Evolutionary conservation across 306 rosid species (phyloP), one percentile per base, ranked within the genome.

Genomic region (Elaeagnus macrophylla): DNA sequence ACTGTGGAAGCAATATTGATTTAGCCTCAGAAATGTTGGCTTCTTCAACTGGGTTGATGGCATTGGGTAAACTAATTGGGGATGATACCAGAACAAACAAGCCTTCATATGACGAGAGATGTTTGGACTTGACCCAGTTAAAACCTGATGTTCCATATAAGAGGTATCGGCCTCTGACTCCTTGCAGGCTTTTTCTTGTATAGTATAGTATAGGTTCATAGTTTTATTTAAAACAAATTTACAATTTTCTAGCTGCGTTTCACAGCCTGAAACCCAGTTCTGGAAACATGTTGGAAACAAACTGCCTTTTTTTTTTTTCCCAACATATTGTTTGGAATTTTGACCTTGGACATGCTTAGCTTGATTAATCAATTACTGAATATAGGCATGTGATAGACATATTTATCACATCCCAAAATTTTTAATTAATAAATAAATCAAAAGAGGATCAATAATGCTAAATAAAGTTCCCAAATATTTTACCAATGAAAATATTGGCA

Each of bases 21-120:
- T 42, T 80, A 44, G 59, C 79, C 50, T 73, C 77, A 35, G 91
- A 76, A 75, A 82, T 91, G 76, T 66, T 84, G 74, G 78, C 80
- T 62, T 76, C 78, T 65, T 40, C 77, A 51, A 61, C 70, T 50
- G 66, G 73, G 78, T 47, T 60, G 57, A 74, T 67, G 79, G 77
- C 79, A 46, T 61, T 82, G 65, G 83, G 89, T 59, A 74, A 76
- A 71, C 62, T 84, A 59, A 64, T 77, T 37, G 71, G 83, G 73
- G 79, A 57, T 52, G 75, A 69, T 36, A 16, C 53, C 17, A 48
- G 68, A 55, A 59, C 44, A 36, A 44, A 13, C 1, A 59, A 25
- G 3, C 32, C n/a, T 48, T 57, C 64, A 39, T 48, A 47, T 64
- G 42, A 49, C 13, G 57, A 59, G 62, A 79, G 52, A 50, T 63